Evolutionary conservation across 2,329 filamentous ascomycete species (phyloP), one percentile per base, ranked within the genome.

Genomic region (Dactylellina drechsleri): DNA sequence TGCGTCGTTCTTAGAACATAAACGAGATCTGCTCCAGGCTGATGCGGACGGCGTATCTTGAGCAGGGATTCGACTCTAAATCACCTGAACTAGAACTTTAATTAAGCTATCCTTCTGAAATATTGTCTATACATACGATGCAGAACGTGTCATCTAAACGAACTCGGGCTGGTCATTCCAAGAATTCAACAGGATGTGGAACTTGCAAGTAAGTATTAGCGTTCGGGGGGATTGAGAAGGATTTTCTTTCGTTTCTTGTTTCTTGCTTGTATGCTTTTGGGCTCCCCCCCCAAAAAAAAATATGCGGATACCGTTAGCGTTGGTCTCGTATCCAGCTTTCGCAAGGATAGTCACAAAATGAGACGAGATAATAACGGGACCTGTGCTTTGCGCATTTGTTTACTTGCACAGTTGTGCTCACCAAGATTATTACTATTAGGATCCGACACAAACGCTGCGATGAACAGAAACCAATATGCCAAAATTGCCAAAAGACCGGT

Each of bases 141-240:
- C 15, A 15, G 4, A 47, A 18, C 16, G 13, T 47, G 13, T 15
- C 43, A n/a, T n/a, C 43, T 8, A 47, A 47, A 47, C 43, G 43
- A 18, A 47, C 43, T 18, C 43, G 43, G 13, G 43, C 43, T n/a
- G 16, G 15, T 5, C 43, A 47, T 47, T 16, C 43, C 43, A 47
- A 47, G 43, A 47, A 18, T 4, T 47, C 43, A 47, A 47, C 43
- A 2, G 43, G 43, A 6, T 47, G 43, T 47, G 43, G 43, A 15
- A 47, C 43, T 47, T 47, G 43, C 43, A 47, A 47, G 43, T 47
- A 18, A 47, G 43, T 47, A n/a, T 47, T n/a, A 47, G 43, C 31
- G 31, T 36, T 10, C 6, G 31, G 10, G 10, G 31, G 6, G n/a
- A 47, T 18, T 6, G 5, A 10, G n/a, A 47, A n/a, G 16, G 7